Percentiles rank a stretch among this genome's conserved stretches.
Evolutionary conservation across 2,329 filamentous ascomycete genomes (phyloP).

Genomic region (Monilinia fructicola): DNA sequence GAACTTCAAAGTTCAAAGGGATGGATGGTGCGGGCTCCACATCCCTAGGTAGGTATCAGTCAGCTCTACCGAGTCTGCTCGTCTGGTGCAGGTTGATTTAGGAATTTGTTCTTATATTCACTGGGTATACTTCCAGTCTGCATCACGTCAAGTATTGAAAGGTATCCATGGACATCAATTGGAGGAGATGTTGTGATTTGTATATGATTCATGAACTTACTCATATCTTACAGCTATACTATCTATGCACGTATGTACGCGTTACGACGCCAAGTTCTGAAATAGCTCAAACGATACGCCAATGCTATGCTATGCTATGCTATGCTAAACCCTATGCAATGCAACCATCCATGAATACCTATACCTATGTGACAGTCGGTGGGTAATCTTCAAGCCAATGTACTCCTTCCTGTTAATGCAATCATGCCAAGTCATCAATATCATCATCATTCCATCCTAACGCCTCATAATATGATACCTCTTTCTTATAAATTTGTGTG

Average conservation of each 20-base stretch:
- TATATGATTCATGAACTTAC: constrained; percentile 8
- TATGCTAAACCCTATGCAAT: constrained; percentile 8
- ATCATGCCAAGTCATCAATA: constrained; percentile 37
- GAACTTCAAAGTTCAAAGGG: too few species aligned
- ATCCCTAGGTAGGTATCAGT: too few species aligned
- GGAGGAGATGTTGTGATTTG: background rate
- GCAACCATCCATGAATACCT: constrained; percentile 14
- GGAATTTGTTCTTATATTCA: too few species aligned
- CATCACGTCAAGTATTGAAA: background rate
- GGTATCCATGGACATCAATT: too few species aligned
- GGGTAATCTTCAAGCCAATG: constrained; percentile 1
- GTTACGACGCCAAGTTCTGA: constrained; percentile 1
- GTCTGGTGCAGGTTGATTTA: too few species aligned
- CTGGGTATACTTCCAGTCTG: too few species aligned
- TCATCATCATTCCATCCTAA: constrained; percentile 44
- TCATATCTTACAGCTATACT: background rate
- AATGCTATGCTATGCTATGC: constrained; percentile 14
- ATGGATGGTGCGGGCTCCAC: too few species aligned
- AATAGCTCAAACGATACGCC: constrained; percentile 13
- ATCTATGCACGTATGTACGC: background rate
- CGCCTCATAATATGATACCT: constrained; percentile 40
- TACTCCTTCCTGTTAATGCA: constrained; percentile 30
- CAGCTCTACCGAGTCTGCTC: too few species aligned
- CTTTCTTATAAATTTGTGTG: constrained; percentile 25
- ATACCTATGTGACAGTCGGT: background rate